These are phyloP conservation scores for Zasmidium cellare DNA, from an alignment of 2,329 filamentous ascomycete genomes.

Conservation along the genomic window DNA sequence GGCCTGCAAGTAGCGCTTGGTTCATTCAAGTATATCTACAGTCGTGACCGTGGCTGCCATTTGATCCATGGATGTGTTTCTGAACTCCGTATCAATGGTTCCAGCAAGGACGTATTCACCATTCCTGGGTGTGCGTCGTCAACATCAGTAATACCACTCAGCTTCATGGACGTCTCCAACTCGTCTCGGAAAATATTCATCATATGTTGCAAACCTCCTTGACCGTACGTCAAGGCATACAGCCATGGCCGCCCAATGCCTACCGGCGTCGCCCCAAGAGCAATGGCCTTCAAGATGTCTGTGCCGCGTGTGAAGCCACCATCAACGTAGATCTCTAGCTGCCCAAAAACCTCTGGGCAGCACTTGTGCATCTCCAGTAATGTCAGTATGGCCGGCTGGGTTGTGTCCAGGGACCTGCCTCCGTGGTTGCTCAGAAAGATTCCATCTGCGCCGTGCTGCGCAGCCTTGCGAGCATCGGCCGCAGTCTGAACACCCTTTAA, in stretches of 20 bases:
- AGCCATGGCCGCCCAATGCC: slow-evolving; percentile 62
- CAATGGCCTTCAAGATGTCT: slow-evolving; percentile 67
- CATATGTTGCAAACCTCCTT: slow-evolving; percentile 47
- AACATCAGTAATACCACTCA: slow-evolving; percentile 61
- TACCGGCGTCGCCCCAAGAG: slow-evolving; percentile 61
- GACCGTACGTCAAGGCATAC: slow-evolving; percentile 61
- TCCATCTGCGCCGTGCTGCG: slow-evolving; percentile 43
- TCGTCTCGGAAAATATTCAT: slow-evolving; percentile 52
- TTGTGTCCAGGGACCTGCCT: slow-evolving; percentile 35
- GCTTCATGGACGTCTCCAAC: slow-evolving; percentile 63
- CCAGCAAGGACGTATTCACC: slow-evolving; percentile 46
- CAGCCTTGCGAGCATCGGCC: slow-evolving; percentile 42
- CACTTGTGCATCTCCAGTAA: slow-evolving; percentile 62
- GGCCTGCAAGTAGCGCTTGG: too few relatives aligned
- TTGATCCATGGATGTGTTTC: slow-evolving; percentile 26
- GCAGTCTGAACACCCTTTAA: slow-evolving; percentile 42
- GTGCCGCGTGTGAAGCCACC: slow-evolving; percentile 65
- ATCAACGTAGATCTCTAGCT: slow-evolving; percentile 59
- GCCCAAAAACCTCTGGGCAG: slow-evolving; percentile 48
- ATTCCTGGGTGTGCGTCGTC: slow-evolving; percentile 60
- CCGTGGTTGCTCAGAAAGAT: slow-evolving; percentile 49
- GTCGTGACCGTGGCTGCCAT: slow-evolving; percentile 22
- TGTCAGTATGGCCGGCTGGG: slow-evolving; percentile 55
- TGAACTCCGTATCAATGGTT: slow-evolving; percentile 20
- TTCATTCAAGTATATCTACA: too few relatives aligned